phyloP scores from a whole-genome alignment of 345 rosid species.

The Camelina laxa region DNA sequence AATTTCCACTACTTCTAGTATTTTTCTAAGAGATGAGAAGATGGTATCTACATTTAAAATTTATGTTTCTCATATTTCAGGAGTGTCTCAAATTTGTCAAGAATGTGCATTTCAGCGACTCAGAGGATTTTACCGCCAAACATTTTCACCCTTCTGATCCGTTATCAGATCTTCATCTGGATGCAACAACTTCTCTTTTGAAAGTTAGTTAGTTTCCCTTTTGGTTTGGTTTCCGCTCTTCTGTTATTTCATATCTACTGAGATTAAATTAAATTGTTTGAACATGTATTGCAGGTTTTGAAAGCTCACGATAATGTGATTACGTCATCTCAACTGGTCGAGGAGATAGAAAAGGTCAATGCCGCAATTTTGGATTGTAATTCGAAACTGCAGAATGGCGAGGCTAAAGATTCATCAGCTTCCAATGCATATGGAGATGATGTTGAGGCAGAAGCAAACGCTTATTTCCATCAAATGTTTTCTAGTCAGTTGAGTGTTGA shows the following conservation, averaged over 20 bases:
- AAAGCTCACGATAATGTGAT: conserved; percentile 57
- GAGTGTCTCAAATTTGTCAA: conserved; percentile 85
- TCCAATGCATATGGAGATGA: conserved; percentile 77
- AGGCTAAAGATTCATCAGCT: conserved; percentile 63
- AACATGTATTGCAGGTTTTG: conserved; percentile 57
- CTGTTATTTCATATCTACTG: conserved; percentile 6
- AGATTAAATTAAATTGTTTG: conserved; percentile 16
- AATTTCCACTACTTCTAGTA: not conserved
- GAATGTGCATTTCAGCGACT: conserved; percentile 70
- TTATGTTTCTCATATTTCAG: conserved; percentile 50
- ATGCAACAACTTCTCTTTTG: conserved; percentile 61
- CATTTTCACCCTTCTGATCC: conserved; percentile 64
- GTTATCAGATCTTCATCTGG: conserved; percentile 61
- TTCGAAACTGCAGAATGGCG: conserved; percentile 75
- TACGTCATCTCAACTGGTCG: conserved; percentile 59
- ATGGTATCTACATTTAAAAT: conserved; percentile 16
- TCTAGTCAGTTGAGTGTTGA: conserved; percentile 84
- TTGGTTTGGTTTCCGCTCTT: conserved; percentile 8
- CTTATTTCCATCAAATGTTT: conserved; percentile 95
- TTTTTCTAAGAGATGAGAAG: conserved; percentile 11
- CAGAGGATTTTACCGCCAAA: conserved; percentile 64
- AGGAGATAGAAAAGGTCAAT: conserved; percentile 76
- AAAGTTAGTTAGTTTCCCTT: conserved; percentile 57
- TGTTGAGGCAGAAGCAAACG: conserved; percentile 92
- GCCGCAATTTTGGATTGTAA: conserved; percentile 57